A percentile compares a stretch with the other conserved stretches of the same genome.
Conservation (phyloP, 1,284 basidiomycete genomes). For the Tremellales sp. region DNA sequence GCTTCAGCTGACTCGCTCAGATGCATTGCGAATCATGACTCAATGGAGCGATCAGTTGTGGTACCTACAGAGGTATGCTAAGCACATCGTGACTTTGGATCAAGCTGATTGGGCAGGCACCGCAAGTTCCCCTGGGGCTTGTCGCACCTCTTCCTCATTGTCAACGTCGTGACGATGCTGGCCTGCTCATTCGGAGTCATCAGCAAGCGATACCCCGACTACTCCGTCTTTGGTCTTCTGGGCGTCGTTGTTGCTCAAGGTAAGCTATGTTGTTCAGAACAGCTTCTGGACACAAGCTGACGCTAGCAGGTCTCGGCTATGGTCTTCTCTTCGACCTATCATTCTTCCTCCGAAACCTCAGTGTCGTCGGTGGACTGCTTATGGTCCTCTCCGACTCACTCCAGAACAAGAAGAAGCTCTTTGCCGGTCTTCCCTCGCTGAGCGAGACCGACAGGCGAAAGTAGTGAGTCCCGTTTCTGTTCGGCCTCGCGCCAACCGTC, state of each 20-base stretch:
- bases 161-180: constrained; percentile 91
- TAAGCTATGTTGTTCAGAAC: constrained; percentile 9
- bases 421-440: constrained; percentile 85
- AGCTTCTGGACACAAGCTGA: too few relatives aligned
- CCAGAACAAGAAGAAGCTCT: constrained; percentile 76
- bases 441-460: constrained; percentile 96
- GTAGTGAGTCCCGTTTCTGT: constrained; percentile 64
- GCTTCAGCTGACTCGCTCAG: constrained; percentile 17
- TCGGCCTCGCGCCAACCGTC: not conserved
- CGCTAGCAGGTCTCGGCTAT: constrained; percentile 67
- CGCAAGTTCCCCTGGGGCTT: constrained; percentile 92
- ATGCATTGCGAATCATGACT: constrained; percentile 86
- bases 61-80: constrained; percentile 85
- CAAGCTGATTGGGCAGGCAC: constrained; percentile 57
- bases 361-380: constrained; percentile 84
- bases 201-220: constrained; percentile 79
- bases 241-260: constrained; percentile 89
- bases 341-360: constrained; percentile 97
- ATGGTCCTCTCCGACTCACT: constrained; percentile 99
- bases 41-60: constrained; percentile 97
- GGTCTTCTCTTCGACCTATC: constrained; percentile 95
- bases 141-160: constrained; percentile 83
- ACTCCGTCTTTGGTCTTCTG: constrained; percentile 82
- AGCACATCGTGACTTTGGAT: not conserved
- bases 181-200: constrained; percentile 83